phyloP scores from a whole-genome alignment of 345 rosid species.

The Dimocarpus longan region DNA sequence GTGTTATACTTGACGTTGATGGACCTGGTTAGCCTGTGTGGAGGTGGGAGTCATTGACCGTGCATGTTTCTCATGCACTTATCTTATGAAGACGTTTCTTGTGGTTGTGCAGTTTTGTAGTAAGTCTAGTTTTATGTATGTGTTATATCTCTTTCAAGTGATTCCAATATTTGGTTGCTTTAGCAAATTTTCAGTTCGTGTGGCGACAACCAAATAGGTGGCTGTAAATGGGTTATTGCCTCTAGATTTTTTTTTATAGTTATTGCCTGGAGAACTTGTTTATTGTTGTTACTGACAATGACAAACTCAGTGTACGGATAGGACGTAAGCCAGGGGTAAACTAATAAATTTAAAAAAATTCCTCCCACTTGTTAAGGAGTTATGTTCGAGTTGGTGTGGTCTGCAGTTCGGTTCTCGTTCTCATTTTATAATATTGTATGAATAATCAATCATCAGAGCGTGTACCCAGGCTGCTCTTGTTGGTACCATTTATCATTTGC shows the following conservation, averaged over 20 bases:
- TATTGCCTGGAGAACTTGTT: not conserved
- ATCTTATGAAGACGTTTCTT: not conserved
- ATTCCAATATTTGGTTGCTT: not conserved
- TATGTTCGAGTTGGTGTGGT: too few relatives aligned
- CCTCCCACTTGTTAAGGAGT: not conserved
- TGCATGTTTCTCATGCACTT: not conserved
- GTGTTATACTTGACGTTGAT: conserved; percentile 65
- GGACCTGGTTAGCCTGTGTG: conserved; percentile 81
- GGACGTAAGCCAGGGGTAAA: not conserved
- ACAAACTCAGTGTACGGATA: not conserved
- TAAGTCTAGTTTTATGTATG: not conserved
- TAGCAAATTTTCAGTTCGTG: not conserved
- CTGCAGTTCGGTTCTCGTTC: too few relatives aligned
- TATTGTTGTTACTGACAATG: not conserved
- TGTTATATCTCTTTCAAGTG: not conserved
- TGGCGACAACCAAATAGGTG: not conserved
- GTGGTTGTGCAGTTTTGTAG: not conserved
- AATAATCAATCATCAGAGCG: too few relatives aligned
- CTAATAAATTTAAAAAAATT: not conserved
- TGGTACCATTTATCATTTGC: not conserved
- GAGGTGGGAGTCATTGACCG: conserved; percentile 38
- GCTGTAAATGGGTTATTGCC: not conserved
- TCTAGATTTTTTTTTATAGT: not conserved
- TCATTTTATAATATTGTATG: too few relatives aligned
- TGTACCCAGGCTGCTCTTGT: too few relatives aligned